Conservation (phyloP, 2,329 filamentous ascomycete genomes). For the Calonectria pseudoreteaudii region DNA sequence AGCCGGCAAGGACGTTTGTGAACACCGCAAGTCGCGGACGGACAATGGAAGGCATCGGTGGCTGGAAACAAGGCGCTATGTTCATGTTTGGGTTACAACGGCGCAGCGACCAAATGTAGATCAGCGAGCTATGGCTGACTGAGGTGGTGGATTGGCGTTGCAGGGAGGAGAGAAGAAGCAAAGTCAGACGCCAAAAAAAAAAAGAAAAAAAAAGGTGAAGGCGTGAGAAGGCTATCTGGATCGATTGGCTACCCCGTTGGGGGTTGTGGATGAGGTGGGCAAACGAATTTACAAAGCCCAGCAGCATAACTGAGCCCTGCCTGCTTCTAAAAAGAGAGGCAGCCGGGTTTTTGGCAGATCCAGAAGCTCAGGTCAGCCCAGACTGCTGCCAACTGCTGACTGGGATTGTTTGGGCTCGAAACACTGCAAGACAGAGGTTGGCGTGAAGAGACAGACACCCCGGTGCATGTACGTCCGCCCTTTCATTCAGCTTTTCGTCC, state of each 20-base stretch:
- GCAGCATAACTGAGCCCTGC: background rate
- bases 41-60: slow-evolving; percentile 9
- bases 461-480: slow-evolving; percentile 17
- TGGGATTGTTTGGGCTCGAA: slow-evolving; percentile 4
- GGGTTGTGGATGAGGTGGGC: background rate
- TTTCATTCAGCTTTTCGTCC: slow-evolving; percentile 14
- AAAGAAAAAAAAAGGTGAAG: background rate
- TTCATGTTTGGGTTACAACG: slow-evolving; percentile 7
- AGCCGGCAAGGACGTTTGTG: background rate
- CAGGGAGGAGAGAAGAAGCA: slow-evolving; percentile 11
- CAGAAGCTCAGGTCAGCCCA: slow-evolving; percentile 11
- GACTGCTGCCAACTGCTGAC: background rate
- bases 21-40: slow-evolving; percentile 5
- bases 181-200: background rate
- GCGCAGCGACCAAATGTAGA: slow-evolving; percentile 29
- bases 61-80: slow-evolving; percentile 10
- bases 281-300: background rate
- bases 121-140: slow-evolving; percentile 14
- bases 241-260: background rate
- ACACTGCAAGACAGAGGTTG: slow-evolving; percentile 19
- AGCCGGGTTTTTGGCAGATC: background rate
- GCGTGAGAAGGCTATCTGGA: background rate
- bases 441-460: slow-evolving; percentile 2
- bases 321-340: background rate
- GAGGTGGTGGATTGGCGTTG: background rate